Evolutionary conservation across 2,329 filamentous ascomycete genomes (phyloP).

Genomic region (Didymosphaeria variabile): DNA sequence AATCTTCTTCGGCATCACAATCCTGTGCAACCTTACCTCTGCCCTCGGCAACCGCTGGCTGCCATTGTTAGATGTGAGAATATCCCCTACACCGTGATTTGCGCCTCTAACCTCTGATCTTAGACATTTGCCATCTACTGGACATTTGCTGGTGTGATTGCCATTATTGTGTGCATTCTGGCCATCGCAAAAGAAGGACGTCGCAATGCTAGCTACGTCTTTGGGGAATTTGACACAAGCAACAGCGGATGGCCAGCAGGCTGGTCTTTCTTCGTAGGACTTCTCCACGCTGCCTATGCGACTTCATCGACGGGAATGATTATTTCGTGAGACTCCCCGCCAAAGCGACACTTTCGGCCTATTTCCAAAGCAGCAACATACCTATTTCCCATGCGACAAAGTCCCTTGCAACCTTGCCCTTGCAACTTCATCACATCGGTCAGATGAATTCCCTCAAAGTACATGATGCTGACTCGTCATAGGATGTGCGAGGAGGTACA

Average conservation of each 20-base stretch:
- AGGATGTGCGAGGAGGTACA: slow-evolving; percentile 79
- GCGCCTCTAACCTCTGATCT: slow-evolving; percentile 19
- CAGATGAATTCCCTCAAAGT: slow-evolving; percentile 18
- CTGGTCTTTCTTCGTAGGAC: slow-evolving; percentile 77
- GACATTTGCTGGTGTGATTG: slow-evolving; percentile 76
- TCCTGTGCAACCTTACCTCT: slow-evolving; percentile 61
- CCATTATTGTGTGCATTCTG: slow-evolving; percentile 69
- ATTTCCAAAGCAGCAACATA: slow-evolving; percentile 21
- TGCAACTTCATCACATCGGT: slow-evolving; percentile 26
- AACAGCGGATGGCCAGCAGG: slow-evolving; percentile 74
- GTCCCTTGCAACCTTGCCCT: slow-evolving; percentile 23
- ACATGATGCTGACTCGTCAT: slow-evolving; percentile 36
- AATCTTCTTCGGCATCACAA: slow-evolving; percentile 60
- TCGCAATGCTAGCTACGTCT: slow-evolving; percentile 69
- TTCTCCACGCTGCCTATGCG: slow-evolving; percentile 76
- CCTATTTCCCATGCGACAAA: slow-evolving; percentile 28
- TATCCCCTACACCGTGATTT: slow-evolving; percentile 13
- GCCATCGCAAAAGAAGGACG: slow-evolving; percentile 75
- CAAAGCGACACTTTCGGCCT: slow-evolving; percentile 37
- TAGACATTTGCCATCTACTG: slow-evolving; percentile 77
- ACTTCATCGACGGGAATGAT: slow-evolving; percentile 83
- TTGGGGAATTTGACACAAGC: slow-evolving; percentile 70
- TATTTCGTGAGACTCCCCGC: slow-evolving; percentile 67
- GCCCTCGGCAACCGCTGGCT: slow-evolving; percentile 63
- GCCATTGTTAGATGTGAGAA: slow-evolving; percentile 71